These are phyloP conservation scores for Pseudocercospora pini-densiflorae DNA, from an alignment of 2,329 filamentous ascomycete species.

Conservation along the genomic window DNA sequence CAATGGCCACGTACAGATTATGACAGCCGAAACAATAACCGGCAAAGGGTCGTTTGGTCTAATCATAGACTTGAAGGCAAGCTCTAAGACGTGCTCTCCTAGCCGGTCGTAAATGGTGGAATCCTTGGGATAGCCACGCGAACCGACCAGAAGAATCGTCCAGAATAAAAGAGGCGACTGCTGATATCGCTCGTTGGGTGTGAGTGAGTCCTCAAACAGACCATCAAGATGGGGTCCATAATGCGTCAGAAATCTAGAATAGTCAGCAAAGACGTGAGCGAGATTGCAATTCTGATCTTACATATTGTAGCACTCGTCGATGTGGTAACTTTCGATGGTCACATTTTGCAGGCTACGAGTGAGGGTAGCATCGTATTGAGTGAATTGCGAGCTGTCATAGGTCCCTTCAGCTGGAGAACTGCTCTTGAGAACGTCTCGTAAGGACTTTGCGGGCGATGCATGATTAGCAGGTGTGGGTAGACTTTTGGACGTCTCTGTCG, in stretches of 20 bases:
- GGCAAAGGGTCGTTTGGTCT: constrained; percentile 2
- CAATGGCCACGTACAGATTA: constrained; percentile 14
- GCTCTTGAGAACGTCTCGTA: not conserved
- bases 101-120: constrained; percentile 5
- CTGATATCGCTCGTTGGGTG: constrained; percentile 8
- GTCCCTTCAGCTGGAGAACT: not conserved
- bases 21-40: constrained; percentile 9
- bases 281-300: not conserved
- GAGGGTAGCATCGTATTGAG: constrained; percentile 1
- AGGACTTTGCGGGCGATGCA: not conserved
- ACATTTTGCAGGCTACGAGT: not conserved
- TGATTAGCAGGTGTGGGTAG: constrained; percentile 1
- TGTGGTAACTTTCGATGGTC: not conserved
- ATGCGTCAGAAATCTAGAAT: constrained; percentile 13
- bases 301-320: constrained; percentile 10
- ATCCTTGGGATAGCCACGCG: constrained; percentile 13
- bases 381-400: constrained; percentile 6
- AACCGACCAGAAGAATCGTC: constrained; percentile 10
- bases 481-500: not conserved
- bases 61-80: constrained; percentile 11
- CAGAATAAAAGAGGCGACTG: constrained; percentile 13
- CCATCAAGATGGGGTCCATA: constrained; percentile 13
- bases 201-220: constrained; percentile 5
- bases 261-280: not conserved
- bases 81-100: constrained; percentile 10